phyloP scores from a whole-genome alignment of 2,329 filamentous ascomycete genomes.

The Elsinoe arachidis region DNA sequence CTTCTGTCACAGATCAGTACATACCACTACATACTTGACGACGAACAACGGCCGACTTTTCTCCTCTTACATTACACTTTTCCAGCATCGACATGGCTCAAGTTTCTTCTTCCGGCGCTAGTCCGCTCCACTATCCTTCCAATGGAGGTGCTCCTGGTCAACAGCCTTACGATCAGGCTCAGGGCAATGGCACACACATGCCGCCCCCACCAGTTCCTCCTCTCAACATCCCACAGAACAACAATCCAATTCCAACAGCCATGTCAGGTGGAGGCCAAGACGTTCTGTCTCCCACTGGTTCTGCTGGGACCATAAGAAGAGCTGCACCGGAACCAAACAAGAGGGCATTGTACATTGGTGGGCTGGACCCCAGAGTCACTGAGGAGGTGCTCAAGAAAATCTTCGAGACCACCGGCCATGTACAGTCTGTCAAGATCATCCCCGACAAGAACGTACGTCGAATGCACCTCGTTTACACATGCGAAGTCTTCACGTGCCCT shows the following conservation, averaged over 20 bases:
- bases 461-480: conserved; percentile 19
- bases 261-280: conserved; percentile 54
- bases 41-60: conserved; percentile 63
- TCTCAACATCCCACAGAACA: conserved; percentile 86
- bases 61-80: conserved; percentile 22
- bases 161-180: conserved; percentile 52
- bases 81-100: conserved; percentile 61
- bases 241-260: conserved; percentile 85
- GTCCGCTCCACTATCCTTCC: conserved; percentile 62
- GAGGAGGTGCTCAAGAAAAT: conserved; percentile 96
- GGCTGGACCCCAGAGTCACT: conserved; percentile 86
- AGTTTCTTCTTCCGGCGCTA: conserved; percentile 50
- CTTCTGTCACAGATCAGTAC: not conserved
- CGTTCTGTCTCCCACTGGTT: conserved; percentile 78
- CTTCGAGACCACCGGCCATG: conserved; percentile 96
- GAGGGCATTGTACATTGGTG: conserved; percentile 90
- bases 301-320: conserved; percentile 73
- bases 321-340: conserved; percentile 98
- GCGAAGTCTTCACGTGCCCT: conserved; percentile 12
- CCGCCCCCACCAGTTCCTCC: conserved; percentile 79
- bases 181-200: conserved; percentile 64
- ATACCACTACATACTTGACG: conserved; percentile 7
- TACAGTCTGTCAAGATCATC: conserved; percentile 98
- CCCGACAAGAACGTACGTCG: conserved; percentile 94
- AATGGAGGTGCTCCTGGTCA: conserved; percentile 61